Evolutionary conservation across 164 flowering plant genomes (phyloP), one percentile per base, ranked within the genome.

Genomic region (Cinnamomum micranthum): DNA sequence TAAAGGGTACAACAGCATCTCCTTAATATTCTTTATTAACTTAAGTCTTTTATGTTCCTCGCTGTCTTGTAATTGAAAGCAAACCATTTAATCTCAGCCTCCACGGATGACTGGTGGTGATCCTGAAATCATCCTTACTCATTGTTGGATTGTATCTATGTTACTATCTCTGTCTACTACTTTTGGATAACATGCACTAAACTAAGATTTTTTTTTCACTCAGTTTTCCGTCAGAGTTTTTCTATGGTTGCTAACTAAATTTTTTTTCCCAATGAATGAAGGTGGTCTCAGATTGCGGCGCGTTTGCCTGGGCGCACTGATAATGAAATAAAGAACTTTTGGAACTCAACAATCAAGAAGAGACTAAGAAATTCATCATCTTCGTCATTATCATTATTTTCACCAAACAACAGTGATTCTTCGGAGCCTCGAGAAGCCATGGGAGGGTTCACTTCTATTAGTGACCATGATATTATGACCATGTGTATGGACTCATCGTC

Each of bases 271-370:
- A 31, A 28, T 31, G 27, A 77, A 81, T 55, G 82, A 55, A 91
- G 97, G 79, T 91, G 97, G 97, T 90, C 97, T 41, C 97, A 88
- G 74, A 91, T 90, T n/a, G 93, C 97, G 0, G 87, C 92, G 9
- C 88, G 89, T 15, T 80, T 91, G 63, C 97, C 97, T 2, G 97
- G 97, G 35, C 73, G 97, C 17, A 91, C 97, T 0, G 96, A 91
- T 82, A 91, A 91, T 69, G 96, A 91, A 73, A 91, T 91, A 27
- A 90, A 91, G 87, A 91, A 91, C 50, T 91, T 88, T 52, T 91
- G 96, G 96, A 91, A 91, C 70, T 91, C 96, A 0, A 86, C 96
- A 17, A 77, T 90, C 51, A 91, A 91, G 86, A 91, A 87, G 68
- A 87, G 91, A 77, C 68, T 85, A 73, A 88, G 83, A 78, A 84